Base-by-base conservation (phyloP, 148 eudicot species). In the Camellia granthamiana region DNA sequence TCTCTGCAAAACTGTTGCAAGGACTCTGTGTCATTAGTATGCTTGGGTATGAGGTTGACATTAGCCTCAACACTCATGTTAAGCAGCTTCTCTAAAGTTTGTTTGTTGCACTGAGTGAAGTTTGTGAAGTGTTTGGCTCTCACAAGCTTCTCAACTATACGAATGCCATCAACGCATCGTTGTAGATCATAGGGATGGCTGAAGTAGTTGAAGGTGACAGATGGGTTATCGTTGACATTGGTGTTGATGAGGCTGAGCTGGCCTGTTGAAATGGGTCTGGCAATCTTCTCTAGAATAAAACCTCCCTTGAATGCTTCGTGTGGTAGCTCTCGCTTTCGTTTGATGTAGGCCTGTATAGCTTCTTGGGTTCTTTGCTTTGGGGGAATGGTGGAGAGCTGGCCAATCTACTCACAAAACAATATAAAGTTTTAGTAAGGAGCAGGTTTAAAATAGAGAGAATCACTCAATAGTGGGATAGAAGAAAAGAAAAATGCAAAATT, bases 341-440 rank as follows among this genome's bases (percentile, higher is more conserved):
- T 84, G 62, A 72, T 86, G 88, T 86, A 93, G 5, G 90, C 89
- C 79, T 88, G 70, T 3, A 96, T 92, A 23, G 92, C 94, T 75
- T 92, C 92, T 46, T 64, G 72, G 69, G 92, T 91, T 78, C 99
- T 87, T 64, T 91, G 87, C 83, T 90, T 96, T 54, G 99, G 99
- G 62, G 99, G 99, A 56, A 96, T 89, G 55, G 98, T 92, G 1
- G 99, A 86, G 49, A 96, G 92, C 81, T 96, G 99, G 49, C 99
- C 99, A 74, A 94, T 92, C 99, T 95, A 90, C 47, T 77, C 4
- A 49, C 0, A 21, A 54, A 42, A 18, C 60, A 70, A 44, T 10
- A 67, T 4, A 3, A 67, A 23, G 14, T 38, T 38, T 38, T 38
- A 38, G 69, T 11, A 38, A 66, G 44, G 69, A 30, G 38, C 30